Conservation (phyloP, 257 asterid species). For the Lavandula angustifolia region DNA sequence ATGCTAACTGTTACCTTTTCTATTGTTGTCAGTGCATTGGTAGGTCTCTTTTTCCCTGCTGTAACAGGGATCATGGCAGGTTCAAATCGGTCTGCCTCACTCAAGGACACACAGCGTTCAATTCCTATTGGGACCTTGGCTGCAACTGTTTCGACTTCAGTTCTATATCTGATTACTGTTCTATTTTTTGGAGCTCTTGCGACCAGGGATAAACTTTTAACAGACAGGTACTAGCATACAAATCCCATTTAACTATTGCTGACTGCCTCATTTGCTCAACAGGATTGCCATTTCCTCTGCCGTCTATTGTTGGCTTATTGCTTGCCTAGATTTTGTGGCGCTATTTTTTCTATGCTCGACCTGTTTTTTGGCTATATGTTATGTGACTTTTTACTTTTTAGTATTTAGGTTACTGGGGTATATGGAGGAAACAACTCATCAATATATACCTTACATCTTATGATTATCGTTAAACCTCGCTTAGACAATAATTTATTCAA, state of each 20-base stretch:
- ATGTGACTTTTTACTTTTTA: conserved; percentile 9
- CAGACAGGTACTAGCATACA: conserved; percentile 67
- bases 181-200: conserved; percentile 93
- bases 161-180: conserved; percentile 71
- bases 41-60: conserved; percentile 99
- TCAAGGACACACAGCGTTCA: conserved; percentile 96
- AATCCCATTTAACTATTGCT: conserved; percentile 9
- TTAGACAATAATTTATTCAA: too few species aligned
- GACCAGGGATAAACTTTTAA: conserved; percentile 87
- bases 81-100: conserved; percentile 98
- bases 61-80: conserved; percentile 99
- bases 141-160: conserved; percentile 84
- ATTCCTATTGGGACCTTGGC: conserved; percentile 95
- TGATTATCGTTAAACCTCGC: not conserved
- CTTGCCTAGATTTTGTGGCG: conserved; percentile 11
- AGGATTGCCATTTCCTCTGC: not conserved
- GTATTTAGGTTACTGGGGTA: conserved; percentile 5
- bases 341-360: conserved; percentile 8
- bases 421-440: not conserved
- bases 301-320: not conserved
- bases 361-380: conserved; percentile 1
- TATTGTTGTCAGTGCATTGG: conserved; percentile 82
- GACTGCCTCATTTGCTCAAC: conserved; percentile 23
- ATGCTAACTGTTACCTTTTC: conserved; percentile 44
- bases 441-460: conserved; percentile 14